Evolutionary conservation across 306 rosid genomes (phyloP), one percentile per base, ranked within the genome.

Genomic region (Rosa rugosa): DNA sequence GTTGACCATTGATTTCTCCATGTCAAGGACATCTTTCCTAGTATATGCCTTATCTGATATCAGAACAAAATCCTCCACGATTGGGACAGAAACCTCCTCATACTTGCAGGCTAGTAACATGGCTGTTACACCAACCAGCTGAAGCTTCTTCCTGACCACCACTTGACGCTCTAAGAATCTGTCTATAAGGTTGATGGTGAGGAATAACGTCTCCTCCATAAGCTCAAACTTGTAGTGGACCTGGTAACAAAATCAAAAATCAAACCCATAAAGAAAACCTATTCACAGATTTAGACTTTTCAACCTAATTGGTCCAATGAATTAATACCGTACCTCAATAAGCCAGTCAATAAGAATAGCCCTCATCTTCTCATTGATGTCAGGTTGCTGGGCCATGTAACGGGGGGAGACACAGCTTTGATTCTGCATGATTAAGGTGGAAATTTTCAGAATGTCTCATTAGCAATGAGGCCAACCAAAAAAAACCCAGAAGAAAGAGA

Each of bases 211-310:
- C 92, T 89, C 92, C 2, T 89, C 90, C 90, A 89, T 89, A 60
- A 89, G 84, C 74, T 89, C 90, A 82, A 89, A 89, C 79, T 84
- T 89, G 88, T 89, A 86, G 79, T 89, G 92, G 51, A 89, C 92
- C 92, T 88, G 85, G 34, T 25, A 71, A 16, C 11, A 46, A 27
- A 27, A 27, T 27, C 31, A 27, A 27, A 46, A 36, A 11, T 25
- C 4, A 79, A 38, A 69, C 22, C 16, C 22, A 16, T 80, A 73
- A 78, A 27, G 51, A 13, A 53, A 42, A 72, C 57, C 25, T 42
- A 36, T 64, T 8, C 9, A 25, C 11, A 71, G 7, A 54, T 31
- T 45, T 23, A 14, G 5, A n/a, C n/a, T 27, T 12, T 22, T 44
- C 8, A 62, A 31, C 41, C 31, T 36, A 34, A 38, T 38, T 45